These are phyloP conservation scores for Debaryomyces robertsiae DNA, from an alignment of 1,139 yeast species.

Conservation along the genomic window DNA sequence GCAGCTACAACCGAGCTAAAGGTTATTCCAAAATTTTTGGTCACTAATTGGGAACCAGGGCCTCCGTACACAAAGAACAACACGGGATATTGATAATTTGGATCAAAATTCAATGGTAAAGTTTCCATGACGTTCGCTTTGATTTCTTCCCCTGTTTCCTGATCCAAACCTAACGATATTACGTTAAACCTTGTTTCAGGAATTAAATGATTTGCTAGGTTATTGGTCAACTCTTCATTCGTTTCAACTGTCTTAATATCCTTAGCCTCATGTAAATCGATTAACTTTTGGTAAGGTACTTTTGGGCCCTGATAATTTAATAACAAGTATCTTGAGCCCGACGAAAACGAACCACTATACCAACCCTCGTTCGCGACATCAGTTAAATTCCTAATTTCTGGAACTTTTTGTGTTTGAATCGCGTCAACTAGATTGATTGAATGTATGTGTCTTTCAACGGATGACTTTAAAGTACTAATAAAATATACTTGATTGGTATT, in stretches of 20 bases:
- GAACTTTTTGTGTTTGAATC: conserved; percentile 22
- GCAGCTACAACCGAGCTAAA: conserved; percentile 70
- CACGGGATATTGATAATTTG: conserved; percentile 61
- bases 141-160: conserved; percentile 37
- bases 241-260: conserved; percentile 47
- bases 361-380: conserved; percentile 62
- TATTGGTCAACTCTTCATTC: conserved; percentile 45
- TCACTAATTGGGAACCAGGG: conserved; percentile 76
- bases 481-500: conserved; percentile 47
- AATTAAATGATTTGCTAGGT: conserved; percentile 45
- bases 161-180: conserved; percentile 51
- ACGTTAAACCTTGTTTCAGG: conserved; percentile 52
- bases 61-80: conserved; percentile 79
- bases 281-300: conserved; percentile 64
- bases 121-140: conserved; percentile 62
- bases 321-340: conserved; percentile 64
- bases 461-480: conserved; percentile 50
- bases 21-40: conserved; percentile 52
- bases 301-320: conserved; percentile 66
- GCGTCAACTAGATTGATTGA: conserved; percentile 44
- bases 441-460: conserved; percentile 57
- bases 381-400: conserved; percentile 53
- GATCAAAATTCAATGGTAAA: conserved; percentile 62
- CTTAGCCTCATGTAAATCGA: conserved; percentile 49
- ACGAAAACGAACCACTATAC: conserved; percentile 66